Base-by-base conservation (phyloP, 139 green algal genomes). In the Eudorina sp. region DNA sequence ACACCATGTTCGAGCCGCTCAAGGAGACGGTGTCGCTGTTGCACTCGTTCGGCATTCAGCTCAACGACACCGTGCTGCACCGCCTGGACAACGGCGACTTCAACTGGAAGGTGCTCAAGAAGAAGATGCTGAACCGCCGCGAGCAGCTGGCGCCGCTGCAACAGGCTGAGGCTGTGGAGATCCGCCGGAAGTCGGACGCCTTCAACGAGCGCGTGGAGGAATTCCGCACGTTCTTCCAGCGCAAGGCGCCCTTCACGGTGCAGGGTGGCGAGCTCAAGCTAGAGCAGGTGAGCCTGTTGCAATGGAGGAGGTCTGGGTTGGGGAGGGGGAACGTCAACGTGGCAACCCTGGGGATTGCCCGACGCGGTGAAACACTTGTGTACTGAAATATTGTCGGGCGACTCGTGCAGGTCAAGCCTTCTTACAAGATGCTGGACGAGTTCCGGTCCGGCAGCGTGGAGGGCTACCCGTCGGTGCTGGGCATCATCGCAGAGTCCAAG, bases 1-100 rank as follows among this genome's bases (percentile, higher is more conserved):
- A 98, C 82, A 90, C 80, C 38, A 97, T 96, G 93, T 99, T 99
- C 89, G 94, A 97, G 79, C 97, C 96, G 4, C 91, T 99, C 64
- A 92, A 93, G 40, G 90, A 96, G 41, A 97, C 94, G 11, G 96
- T 96, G 25, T 83, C 90, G 3, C 83, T 97, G 88, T 94, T 99
- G 58, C 83, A 92, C 53, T 91, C 79, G 38, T 97, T 95, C 60
- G 92, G 92, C 74, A 96, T 97, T 78, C 91, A 84, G 70, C 87
- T 97, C 75, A 88, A 84, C 53, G 94, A 96, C 41, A 85, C 80
- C 0, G 91, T 94, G 64, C 91, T 92, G 53, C 80, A 92, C 81
- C 90, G 92, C 83, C 91, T 98, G 46, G 96, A 97, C 88, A 92
- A 91, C 41, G 93, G 90, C 4, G 93, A 95, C 78, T 90, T 92